Percentiles rank a stretch among this genome's conserved stretches.
Conservation (phyloP, 805 yeast species). For the Clavispora phyllophila region DNA sequence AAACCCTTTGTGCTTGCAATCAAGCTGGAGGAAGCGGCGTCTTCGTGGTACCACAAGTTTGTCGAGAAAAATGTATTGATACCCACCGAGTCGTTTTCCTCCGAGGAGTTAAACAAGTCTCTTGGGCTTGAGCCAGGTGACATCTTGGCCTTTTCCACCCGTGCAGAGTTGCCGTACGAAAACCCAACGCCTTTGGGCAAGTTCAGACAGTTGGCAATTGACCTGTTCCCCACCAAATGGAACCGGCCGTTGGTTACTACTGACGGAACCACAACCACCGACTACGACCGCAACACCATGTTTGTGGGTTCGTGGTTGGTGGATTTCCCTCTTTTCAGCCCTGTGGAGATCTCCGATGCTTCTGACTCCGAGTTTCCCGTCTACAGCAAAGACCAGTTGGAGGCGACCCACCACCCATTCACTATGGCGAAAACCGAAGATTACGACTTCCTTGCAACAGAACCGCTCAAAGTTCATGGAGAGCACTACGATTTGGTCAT, state of each 20-base stretch:
- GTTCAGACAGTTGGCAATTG: constrained; percentile 69
- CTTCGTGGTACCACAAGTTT: constrained; percentile 40
- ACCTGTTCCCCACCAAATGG: constrained; percentile 47
- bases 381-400: constrained; percentile 45
- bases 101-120: constrained; percentile 9
- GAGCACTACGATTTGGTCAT: constrained; percentile 92
- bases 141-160: constrained; percentile 70
- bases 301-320: constrained; percentile 79
- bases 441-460: constrained; percentile 46
- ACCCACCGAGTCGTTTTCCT: constrained; percentile 13
- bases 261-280: constrained; percentile 9
- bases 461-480: constrained; percentile 68
- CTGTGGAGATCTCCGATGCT: constrained; percentile 41
- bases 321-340: constrained; percentile 90
- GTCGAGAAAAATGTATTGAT: constrained; percentile 24
- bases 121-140: constrained; percentile 61
- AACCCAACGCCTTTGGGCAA: constrained; percentile 94
- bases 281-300: constrained; percentile 23
- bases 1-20: constrained; percentile 56
- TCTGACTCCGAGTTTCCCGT: constrained; percentile 46
- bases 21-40: constrained; percentile 31
- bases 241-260: constrained; percentile 31
- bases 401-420: constrained; percentile 94
- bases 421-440: constrained; percentile 83
- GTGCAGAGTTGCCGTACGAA: constrained; percentile 68